Base-by-base conservation (phyloP, 2,329 filamentous ascomycete species). In the Stylonectria norvegica region DNA sequence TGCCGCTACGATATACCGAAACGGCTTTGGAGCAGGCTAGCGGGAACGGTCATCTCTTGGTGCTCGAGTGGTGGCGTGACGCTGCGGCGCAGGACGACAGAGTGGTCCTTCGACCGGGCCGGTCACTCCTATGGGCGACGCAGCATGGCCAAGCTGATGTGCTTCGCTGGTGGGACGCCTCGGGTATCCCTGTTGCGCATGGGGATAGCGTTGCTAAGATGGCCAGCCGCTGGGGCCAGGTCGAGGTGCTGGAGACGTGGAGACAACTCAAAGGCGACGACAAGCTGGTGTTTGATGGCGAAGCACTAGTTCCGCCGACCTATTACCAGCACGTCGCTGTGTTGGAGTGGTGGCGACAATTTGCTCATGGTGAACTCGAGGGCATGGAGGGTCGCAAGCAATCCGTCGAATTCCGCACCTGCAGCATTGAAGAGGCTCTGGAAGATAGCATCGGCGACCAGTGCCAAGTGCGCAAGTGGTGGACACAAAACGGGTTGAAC, bases 61-160 rank as follows among this genome's bases (percentile, higher is more conserved):
- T 96, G 1, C 75, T 97, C 2, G 85, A 94, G 55, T 97, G 91
- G 91, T 97, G 91, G 91, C 86, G 87, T 53, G 77, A 84, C 44
- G 81, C 83, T 0, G 78, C 77, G 10, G 66, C 72, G 11, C 74
- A 77, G 38, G 75, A 83, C 55, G 74, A 83, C 30, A 65, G 66
- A 1, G 68, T 81, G 35, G 68, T 74, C 5, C 73, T 94, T 11
- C 89, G 90, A 52, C 86, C 90, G 0, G 90, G 90, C 29, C 89
- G 93, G 56, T 85, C 86, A 18, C 82, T 95, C 14, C 78, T 90
- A 5, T 84, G 85, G 49, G 90, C 90, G 0, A 86, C 89, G 1
- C 89, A 95, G 59, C 83, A 86, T 31, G 89, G 89, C 16, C 85
- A 84, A 53, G 77, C 82, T 3, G 79, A 83, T 10, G 85, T 88